phyloP scores from a whole-genome alignment of 108 stramenopile species.

The Conticribra guillardii region DNA sequence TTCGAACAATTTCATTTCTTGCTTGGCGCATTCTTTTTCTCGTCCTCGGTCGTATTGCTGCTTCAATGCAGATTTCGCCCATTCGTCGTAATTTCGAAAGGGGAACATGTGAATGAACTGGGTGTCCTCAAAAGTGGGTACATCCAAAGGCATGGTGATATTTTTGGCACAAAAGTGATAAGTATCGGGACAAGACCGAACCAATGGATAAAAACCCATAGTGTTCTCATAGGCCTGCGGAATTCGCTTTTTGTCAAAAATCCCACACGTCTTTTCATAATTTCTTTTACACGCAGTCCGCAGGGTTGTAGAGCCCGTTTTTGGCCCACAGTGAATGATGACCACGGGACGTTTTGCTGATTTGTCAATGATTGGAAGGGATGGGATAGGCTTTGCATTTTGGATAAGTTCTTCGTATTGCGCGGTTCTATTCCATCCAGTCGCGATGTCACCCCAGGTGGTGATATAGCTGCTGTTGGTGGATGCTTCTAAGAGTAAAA shows the following conservation, averaged over 20 bases:
- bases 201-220: slow-evolving; percentile 9
- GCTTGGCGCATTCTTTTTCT: slow-evolving; percentile 15
- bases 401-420: slow-evolving; percentile 17
- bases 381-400: slow-evolving; percentile 1
- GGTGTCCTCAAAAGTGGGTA: slow-evolving; percentile 14
- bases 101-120: slow-evolving; percentile 40
- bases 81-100: slow-evolving; percentile 43
- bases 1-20: background rate
- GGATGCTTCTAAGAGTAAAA: slow-evolving; percentile 22
- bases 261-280: slow-evolving; percentile 19
- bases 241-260: background rate
- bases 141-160: slow-evolving; percentile 12
- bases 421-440: slow-evolving; percentile 35
- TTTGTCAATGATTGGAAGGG: slow-evolving; percentile 9
- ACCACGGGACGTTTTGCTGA: slow-evolving; percentile 8
- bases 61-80: slow-evolving; percentile 37
- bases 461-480: slow-evolving; percentile 2
- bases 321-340: slow-evolving; percentile 43
- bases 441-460: slow-evolving; percentile 12
- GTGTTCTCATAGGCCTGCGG: slow-evolving; percentile 22
- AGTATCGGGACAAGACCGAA: slow-evolving; percentile 23
- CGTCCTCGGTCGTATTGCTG: slow-evolving; percentile 36
- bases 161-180: slow-evolving; percentile 36
- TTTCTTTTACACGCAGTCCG: slow-evolving; percentile 20
- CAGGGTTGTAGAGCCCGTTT: slow-evolving; percentile 30